Evolutionary conservation across 495 filamentous ascomycete species (phyloP).

Genomic region (Thozetella sp.): DNA sequence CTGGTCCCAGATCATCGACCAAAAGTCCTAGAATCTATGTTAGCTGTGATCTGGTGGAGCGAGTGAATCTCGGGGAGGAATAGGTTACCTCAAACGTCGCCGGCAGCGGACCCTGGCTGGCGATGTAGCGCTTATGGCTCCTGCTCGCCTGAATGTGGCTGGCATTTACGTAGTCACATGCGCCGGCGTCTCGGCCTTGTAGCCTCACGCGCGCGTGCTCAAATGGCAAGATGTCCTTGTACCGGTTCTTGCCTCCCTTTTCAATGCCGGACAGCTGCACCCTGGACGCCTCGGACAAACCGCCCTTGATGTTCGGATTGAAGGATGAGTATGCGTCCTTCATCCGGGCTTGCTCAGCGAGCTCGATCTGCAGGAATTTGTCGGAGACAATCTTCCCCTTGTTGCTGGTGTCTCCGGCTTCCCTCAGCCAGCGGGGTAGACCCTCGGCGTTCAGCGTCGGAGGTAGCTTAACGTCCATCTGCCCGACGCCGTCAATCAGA

Average conservation of each 20-base stretch:
- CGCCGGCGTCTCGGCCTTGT: constrained; percentile 65
- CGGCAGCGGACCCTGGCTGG: constrained; percentile 90
- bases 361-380: constrained; percentile 82
- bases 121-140: constrained; percentile 90
- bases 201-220: constrained; percentile 90
- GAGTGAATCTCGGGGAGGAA: not conserved
- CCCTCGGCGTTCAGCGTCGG: constrained; percentile 50
- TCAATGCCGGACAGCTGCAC: constrained; percentile 85
- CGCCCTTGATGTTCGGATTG: constrained; percentile 28
- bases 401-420: constrained; percentile 64
- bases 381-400: constrained; percentile 80
- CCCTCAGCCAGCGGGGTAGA: constrained; percentile 78
- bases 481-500: constrained; percentile 89
- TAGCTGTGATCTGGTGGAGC: constrained; percentile 27
- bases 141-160: constrained; percentile 78
- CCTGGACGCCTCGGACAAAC: constrained; percentile 5
- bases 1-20: constrained; percentile 97
- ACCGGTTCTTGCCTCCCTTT: constrained; percentile 91
- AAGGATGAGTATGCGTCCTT: constrained; percentile 76
- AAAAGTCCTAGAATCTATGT: constrained; percentile 81
- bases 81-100: constrained; percentile 77
- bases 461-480: constrained; percentile 78
- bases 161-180: constrained; percentile 95
- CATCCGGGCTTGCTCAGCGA: constrained; percentile 87
- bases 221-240: constrained; percentile 97